phyloP scores from a whole-genome alignment of 2,329 filamentous ascomycete species.

The Aspergillus phoenicis region DNA sequence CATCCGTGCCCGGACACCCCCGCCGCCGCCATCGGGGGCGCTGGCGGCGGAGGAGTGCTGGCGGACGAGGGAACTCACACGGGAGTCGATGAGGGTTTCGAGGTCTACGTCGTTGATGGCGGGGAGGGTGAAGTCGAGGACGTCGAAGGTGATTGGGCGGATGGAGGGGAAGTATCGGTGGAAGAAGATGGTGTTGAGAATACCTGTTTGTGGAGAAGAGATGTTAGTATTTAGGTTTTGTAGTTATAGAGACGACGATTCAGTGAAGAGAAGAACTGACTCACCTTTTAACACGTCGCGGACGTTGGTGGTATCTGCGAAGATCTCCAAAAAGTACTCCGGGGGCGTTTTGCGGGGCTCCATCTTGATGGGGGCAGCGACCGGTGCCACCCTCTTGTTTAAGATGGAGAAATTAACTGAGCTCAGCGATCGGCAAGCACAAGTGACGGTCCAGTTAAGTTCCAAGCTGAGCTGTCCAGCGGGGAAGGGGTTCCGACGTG shows the following conservation, averaged over 20 bases:
- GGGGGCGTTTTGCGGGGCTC: slow-evolving; percentile 67
- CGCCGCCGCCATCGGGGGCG: slow-evolving; percentile 33
- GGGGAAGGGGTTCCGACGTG: slow-evolving; percentile 14
- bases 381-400: neutral
- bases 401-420: neutral
- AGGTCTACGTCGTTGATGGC: slow-evolving; percentile 88
- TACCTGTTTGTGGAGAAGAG: slow-evolving; percentile 57
- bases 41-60: slow-evolving; percentile 66
- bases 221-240: neutral
- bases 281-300: slow-evolving; percentile 90
- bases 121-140: slow-evolving; percentile 87
- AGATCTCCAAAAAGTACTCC: slow-evolving; percentile 91
- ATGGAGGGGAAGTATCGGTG: slow-evolving; percentile 94
- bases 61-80: slow-evolving; percentile 75
- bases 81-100: slow-evolving; percentile 89
- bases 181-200: slow-evolving; percentile 98
- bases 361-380: slow-evolving; percentile 48
- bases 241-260: too few species aligned
- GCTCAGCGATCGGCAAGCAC: neutral
- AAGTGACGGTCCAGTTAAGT: slow-evolving; percentile 23
- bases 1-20: slow-evolving; percentile 73
- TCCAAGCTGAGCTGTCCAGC: slow-evolving; percentile 21
- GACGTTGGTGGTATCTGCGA: slow-evolving; percentile 85
- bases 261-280: slow-evolving; percentile 16
- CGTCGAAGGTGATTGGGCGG: slow-evolving; percentile 78